These are phyloP conservation scores for Scopulariopsis brevicaulis DNA, from an alignment of 2,329 filamentous ascomycete species.

Conservation along the genomic window DNA sequence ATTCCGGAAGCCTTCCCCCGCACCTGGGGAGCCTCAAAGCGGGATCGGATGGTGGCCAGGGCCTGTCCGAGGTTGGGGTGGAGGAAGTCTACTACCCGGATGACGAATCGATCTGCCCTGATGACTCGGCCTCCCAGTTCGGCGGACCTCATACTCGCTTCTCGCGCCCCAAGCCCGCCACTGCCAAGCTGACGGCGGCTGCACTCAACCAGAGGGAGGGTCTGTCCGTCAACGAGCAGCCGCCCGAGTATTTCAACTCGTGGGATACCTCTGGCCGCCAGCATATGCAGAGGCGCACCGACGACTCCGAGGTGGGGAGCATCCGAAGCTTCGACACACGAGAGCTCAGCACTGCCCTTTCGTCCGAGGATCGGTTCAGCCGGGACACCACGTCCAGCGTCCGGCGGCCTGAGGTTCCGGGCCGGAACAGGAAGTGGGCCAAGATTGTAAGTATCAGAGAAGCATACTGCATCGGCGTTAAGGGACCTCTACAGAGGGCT, in stretches of 20 bases:
- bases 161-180: not conserved
- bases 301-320: not conserved
- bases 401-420: not conserved
- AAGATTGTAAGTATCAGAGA: not conserved
- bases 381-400: not conserved
- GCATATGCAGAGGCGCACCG: not conserved
- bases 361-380: not conserved
- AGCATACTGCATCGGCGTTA: not conserved
- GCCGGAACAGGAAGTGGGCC: not conserved
- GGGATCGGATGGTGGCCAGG: not conserved
- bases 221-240: not conserved
- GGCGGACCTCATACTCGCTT: not conserved
- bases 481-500: not conserved
- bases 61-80: not conserved
- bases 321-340: not conserved
- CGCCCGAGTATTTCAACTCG: not conserved
- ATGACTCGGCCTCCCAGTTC: not conserved
- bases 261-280: not conserved
- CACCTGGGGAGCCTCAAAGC: not conserved
- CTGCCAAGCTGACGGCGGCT: not conserved
- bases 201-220: not conserved
- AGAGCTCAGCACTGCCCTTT: not conserved
- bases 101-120: not conserved
- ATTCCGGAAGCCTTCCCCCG: not conserved
- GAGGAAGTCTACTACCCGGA: not conserved